These are phyloP conservation scores for Chaetomiaceae sp. DNA, from an alignment of 2,329 filamentous ascomycete species.

Conservation along the genomic window DNA sequence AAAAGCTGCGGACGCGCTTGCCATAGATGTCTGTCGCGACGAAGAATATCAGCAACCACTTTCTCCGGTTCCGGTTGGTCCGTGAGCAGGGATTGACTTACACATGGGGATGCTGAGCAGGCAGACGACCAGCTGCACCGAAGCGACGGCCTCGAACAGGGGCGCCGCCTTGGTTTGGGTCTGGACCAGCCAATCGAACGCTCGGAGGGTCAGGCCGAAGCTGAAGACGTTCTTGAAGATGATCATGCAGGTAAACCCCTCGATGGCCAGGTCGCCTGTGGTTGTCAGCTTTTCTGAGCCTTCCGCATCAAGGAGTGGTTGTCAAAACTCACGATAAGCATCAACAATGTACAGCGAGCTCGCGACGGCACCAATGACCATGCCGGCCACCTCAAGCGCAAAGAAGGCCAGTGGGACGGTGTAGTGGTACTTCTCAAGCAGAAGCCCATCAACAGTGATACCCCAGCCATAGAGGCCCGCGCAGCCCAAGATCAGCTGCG, in stretches of 20 bases:
- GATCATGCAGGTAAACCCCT: slow-evolving; percentile 82
- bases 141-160: slow-evolving; percentile 63
- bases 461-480: slow-evolving; percentile 82
- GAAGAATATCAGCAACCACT: not conserved
- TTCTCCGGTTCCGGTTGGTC: not conserved
- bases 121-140: slow-evolving; percentile 73
- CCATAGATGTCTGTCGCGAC: slow-evolving; percentile 61
- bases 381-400: slow-evolving; percentile 74
- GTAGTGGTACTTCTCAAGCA: slow-evolving; percentile 56
- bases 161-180: slow-evolving; percentile 51
- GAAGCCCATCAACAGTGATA: slow-evolving; percentile 58
- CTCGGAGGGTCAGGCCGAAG: slow-evolving; percentile 76
- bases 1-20: slow-evolving; percentile 70
- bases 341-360: slow-evolving; percentile 86
- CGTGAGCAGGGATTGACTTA: slow-evolving; percentile 45
- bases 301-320: no score
- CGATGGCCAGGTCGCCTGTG: slow-evolving; percentile 69
- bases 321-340: slow-evolving; percentile 78
- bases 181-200: slow-evolving; percentile 72
- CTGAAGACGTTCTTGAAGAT: slow-evolving; percentile 95
- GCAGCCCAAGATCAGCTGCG: slow-evolving; percentile 71
- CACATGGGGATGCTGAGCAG: slow-evolving; percentile 68
- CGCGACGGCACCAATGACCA: slow-evolving; percentile 86
- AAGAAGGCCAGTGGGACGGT: slow-evolving; percentile 76
- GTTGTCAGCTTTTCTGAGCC: no score